These are phyloP conservation scores for Eragrostis nindensis DNA, from an alignment of 176 grass and related monocot species.

Conservation along the genomic window DNA sequence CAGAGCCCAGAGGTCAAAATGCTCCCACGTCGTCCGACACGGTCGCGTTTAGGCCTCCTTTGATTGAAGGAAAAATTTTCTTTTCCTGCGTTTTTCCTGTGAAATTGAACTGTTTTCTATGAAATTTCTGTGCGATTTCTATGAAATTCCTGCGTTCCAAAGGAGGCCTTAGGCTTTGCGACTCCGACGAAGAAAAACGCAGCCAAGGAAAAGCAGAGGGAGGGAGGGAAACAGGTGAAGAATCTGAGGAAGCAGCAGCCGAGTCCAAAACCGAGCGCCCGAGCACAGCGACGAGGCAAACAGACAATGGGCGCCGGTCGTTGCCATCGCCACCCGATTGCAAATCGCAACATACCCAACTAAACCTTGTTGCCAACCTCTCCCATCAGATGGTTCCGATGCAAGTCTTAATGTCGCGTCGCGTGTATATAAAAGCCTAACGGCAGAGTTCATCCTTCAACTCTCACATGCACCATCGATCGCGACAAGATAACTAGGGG, in stretches of 20 bases:
- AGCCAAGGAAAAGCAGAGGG: neutral
- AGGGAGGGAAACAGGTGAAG: neutral
- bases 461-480: neutral
- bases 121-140: no score
- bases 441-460: neutral
- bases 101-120: no score
- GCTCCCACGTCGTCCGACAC: no score
- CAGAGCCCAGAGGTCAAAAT: no score
- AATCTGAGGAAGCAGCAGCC: neutral
- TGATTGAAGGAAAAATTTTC: no score
- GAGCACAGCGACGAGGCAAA: neutral
- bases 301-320: conserved; percentile 45
- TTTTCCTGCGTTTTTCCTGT: no score
- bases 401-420: no score
- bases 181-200: neutral
- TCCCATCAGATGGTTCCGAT: conserved; percentile 18
- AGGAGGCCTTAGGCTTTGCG: neutral
- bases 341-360: neutral
- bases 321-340: conserved; percentile 43
- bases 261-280: conserved; percentile 29
- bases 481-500: neutral
- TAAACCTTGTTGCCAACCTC: neutral
- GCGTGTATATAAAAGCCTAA: neutral
- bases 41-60: no score
- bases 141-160: no score